Evolutionary conservation across 1,284 basidiomycete genomes (phyloP).

Genomic region (Abortiporus biennis): DNA sequence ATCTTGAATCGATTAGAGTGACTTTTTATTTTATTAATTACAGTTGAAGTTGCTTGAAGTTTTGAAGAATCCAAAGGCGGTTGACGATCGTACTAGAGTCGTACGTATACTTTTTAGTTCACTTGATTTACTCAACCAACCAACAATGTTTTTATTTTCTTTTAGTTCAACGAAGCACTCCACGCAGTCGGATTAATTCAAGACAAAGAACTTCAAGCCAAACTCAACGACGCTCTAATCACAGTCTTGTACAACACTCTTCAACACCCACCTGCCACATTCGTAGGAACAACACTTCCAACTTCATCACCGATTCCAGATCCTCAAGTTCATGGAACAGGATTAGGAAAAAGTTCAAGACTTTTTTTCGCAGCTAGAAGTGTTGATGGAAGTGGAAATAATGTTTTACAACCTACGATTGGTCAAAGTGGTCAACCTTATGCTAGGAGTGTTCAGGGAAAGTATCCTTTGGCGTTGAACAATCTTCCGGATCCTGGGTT

Average conservation of each 20-base stretch:
- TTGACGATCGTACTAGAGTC: slow-evolving; percentile 60
- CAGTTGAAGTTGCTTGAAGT: slow-evolving; percentile 46
- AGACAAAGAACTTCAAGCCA: slow-evolving; percentile 34
- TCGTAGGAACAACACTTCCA: slow-evolving; percentile 41
- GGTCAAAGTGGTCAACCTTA: slow-evolving; percentile 75
- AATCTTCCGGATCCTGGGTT: slow-evolving; percentile 61
- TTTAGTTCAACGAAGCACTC: too few relatives aligned
- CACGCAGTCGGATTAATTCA: slow-evolving; percentile 38
- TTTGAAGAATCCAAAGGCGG: slow-evolving; percentile 33
- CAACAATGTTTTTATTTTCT: too few relatives aligned
- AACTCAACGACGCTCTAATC: slow-evolving; percentile 49
- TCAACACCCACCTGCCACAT: slow-evolving; percentile 66
- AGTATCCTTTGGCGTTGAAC: slow-evolving; percentile 33
- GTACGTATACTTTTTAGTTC: slow-evolving; percentile 22
- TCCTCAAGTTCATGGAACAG: slow-evolving; percentile 3
- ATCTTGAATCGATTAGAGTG: neutral
- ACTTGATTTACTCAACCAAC: neutral
- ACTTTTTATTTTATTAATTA: neutral
- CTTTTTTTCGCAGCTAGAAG: slow-evolving; percentile 49
- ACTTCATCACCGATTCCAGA: slow-evolving; percentile 7
- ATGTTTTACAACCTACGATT: slow-evolving; percentile 60
- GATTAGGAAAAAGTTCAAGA: neutral
- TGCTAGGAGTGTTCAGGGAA: slow-evolving; percentile 63
- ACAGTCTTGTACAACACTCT: slow-evolving; percentile 68
- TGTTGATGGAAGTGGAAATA: slow-evolving; percentile 74